Percentiles rank a stretch among this genome's conserved stretches.
These are phyloP conservation scores for Rhynchospora breviuscula DNA, from an alignment of 176 grass and related monocot species.

Conservation along the genomic window DNA sequence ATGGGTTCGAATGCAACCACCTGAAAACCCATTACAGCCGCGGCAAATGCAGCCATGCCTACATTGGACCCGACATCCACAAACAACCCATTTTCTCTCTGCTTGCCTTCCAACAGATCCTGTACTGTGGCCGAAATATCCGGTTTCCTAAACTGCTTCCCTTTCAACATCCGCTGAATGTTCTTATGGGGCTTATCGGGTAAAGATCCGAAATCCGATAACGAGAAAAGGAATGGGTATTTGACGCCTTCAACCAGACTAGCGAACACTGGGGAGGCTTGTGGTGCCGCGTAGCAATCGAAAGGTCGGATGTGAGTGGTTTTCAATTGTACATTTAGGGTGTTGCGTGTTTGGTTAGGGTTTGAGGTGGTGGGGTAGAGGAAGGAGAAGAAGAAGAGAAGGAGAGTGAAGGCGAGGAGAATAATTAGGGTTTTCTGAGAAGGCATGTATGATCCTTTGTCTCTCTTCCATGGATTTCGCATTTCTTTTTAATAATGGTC, in stretches of 20 bases:
- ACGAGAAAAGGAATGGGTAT: slow-evolving; percentile 72
- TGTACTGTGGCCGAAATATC: slow-evolving; percentile 77
- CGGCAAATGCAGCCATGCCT: slow-evolving; percentile 81
- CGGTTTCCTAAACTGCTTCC: slow-evolving; percentile 73
- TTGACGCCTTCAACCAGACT: slow-evolving; percentile 80
- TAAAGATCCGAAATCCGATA: slow-evolving; percentile 68
- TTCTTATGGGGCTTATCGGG: slow-evolving; percentile 76
- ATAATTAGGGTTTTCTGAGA: slow-evolving; percentile 24
- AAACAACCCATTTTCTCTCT: slow-evolving; percentile 33
- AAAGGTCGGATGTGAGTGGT: slow-evolving; percentile 35
- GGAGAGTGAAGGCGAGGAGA: slow-evolving; percentile 20
- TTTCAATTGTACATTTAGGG: background rate
- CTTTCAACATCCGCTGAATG: slow-evolving; percentile 71
- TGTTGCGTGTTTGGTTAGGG: slow-evolving; percentile 5
- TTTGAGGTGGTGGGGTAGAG: slow-evolving; percentile 35
- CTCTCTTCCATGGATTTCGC: slow-evolving; percentile 22
- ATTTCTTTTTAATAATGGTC: slow-evolving; percentile 3
- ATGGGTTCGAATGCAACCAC: slow-evolving; percentile 85
- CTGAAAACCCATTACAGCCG: slow-evolving; percentile 73
- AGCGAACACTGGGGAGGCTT: slow-evolving; percentile 82
- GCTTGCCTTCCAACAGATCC: slow-evolving; percentile 44
- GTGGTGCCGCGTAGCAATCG: slow-evolving; percentile 64
- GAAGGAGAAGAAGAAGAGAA: slow-evolving; percentile 47
- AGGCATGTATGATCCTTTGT: background rate
- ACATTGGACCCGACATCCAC: slow-evolving; percentile 88